Base-by-base conservation (phyloP, 2,329 filamentous ascomycete genomes). In the Arthroderma sp. region DNA sequence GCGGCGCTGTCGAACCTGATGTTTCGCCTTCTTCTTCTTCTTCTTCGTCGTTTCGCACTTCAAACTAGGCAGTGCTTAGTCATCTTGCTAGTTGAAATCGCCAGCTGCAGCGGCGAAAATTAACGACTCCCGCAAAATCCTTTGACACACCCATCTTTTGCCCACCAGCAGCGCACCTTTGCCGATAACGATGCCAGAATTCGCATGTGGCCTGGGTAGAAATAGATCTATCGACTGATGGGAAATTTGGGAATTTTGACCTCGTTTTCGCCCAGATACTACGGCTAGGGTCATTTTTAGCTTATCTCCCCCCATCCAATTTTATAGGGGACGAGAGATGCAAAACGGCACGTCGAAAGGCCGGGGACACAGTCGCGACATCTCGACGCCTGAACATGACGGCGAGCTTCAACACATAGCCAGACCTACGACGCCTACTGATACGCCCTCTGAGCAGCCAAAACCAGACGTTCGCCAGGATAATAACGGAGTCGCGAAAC, bases 131-230 rank as follows among this genome's bases (percentile, higher is more conserved):
- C 67, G 66, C 60, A 71, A 54, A 66, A 68, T 62, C 61, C 63
- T 60, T 64, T 65, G 64, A 58, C 54, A 49, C n/a, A 58, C 61
- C 56, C 62, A 56, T 66, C 69, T 70, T 71, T 66, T 56, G 57
- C 62, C 67, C 63, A 57, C 62, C 73, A 73, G 66, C 65, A 65
- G 68, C 71, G 67, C 71, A 69, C 65, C 64, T 63, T 63, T 63
- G 66, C 70, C 70, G 68, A 73, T 74, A 73, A 70, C 67, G 66
- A 71, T 71, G 69, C 71, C 70, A 76, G 72, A 74, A 67, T 71
- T 68, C 61, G 60, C 62, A 65, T 70, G 70, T 66, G 62, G 61
- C 61, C 57, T 69, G 54, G 56, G 64, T 62, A 65, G 63, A 61
- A 61, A 65, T 56, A 58, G 52, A 63, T 61, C 70, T 71, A 71